These are phyloP conservation scores for Purpureocillium lavendulum DNA, from an alignment of 2,329 filamentous ascomycete genomes.

Conservation along the genomic window DNA sequence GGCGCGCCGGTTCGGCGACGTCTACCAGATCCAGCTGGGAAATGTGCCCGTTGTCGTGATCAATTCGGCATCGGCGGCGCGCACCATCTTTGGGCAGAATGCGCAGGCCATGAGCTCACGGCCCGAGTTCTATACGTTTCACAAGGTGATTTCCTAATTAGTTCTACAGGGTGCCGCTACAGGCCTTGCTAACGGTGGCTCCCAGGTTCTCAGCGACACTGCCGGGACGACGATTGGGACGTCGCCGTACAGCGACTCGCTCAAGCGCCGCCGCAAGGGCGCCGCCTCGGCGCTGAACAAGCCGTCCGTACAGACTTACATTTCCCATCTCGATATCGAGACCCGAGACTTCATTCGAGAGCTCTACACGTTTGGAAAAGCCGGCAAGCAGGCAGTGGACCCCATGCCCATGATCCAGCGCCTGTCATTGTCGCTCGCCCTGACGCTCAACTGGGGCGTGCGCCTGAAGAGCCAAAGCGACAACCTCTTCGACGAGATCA, in stretches of 20 bases:
- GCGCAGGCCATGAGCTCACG: conserved; percentile 45
- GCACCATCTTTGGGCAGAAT: conserved; percentile 41
- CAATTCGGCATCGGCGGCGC: conserved; percentile 43
- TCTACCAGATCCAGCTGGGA: conserved; percentile 50
- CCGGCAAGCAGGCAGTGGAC: conserved; percentile 46
- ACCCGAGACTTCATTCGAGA: conserved; percentile 55
- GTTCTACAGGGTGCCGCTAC: too few species aligned
- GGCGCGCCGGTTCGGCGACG: conserved; percentile 36
- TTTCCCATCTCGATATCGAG: conserved; percentile 54
- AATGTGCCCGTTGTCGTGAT: conserved; percentile 49
- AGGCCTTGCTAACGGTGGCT: too few species aligned
- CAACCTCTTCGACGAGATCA: conserved; percentile 53
- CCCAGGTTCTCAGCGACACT: conserved; percentile 52
- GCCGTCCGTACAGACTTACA: conserved; percentile 53
- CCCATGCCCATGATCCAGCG: conserved; percentile 63
- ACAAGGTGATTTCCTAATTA: conserved; percentile 33
- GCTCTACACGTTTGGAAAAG: conserved; percentile 46
- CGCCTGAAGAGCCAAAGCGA: conserved; percentile 51
- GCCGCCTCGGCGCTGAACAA: conserved; percentile 58
- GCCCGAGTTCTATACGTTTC: conserved; percentile 51
- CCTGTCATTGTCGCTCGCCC: conserved; percentile 49
- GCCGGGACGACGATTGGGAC: conserved; percentile 62
- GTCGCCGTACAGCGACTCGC: conserved; percentile 55
- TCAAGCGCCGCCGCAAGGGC: conserved; percentile 56
- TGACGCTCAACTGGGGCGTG: conserved; percentile 60